Evolutionary conservation across 2,329 filamentous ascomycete species (phyloP), one percentile per base, ranked within the genome.

Genomic region (Exserohilum turcica): DNA sequence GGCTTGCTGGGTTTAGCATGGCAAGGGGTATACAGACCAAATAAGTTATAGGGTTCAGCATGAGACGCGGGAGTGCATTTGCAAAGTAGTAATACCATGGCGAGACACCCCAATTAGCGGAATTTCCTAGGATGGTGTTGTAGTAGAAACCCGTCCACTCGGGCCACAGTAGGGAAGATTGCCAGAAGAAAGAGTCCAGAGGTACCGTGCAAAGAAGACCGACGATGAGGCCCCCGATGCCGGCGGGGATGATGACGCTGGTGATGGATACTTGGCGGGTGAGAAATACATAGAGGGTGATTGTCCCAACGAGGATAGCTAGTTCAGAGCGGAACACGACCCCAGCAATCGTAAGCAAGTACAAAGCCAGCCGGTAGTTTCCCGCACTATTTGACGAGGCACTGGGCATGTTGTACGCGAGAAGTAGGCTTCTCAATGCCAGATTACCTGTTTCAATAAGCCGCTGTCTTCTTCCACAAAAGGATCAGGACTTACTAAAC

Each of bases 131-230:
- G 44, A 97, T 77, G 49, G 91, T 92, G 74, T 99, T 99, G 81
- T 89, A 97, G 74, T 90, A 86, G 77, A 99, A 97, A 2, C 86
- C 92, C 63, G 84, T 85, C 56, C 95, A 85, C 74, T 99, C 94
- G 0, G 94, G 92, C 94, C 94, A 99, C 27, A 96, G 76, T 1
- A 78, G 78, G 1, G 83, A 84, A 6, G 77, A 74, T 68, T 93
- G 91, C 94, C 93, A 99, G 78, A 97, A 96, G 77, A 92, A 93
- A 1, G 90, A 93, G 79, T 99, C 94, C 29, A 96, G 74, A 2
- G 86, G 82, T 12, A 96, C 80, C 0, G 92, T 92, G 31, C 87
- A 76, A 10, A 78, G 60, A 1, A 97, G 81, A 1, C 90, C 88
- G 38, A 88, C 76, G n/a, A 82, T 32, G 13, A 87, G 83, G 19